These are phyloP conservation scores for Epipyxis sp. DNA, from an alignment of 108 stramenopile species.

Conservation along the genomic window DNA sequence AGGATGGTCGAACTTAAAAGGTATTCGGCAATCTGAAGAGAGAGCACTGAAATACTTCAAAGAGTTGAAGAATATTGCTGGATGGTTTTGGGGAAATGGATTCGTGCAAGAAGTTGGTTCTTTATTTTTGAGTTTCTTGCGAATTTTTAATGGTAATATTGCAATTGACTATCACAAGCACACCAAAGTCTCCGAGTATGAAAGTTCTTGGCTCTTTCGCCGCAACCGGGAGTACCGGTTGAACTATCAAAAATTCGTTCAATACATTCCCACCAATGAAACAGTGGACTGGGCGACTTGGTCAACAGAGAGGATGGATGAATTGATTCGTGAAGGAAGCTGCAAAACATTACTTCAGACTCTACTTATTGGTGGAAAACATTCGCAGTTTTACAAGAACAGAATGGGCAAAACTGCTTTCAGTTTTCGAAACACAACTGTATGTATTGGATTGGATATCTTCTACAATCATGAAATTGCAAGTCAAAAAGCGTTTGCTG, in stretches of 20 bases:
- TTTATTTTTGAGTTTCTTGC: too few species aligned
- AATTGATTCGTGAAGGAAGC: not conserved
- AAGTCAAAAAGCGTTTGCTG: not conserved
- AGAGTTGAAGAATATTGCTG: not conserved
- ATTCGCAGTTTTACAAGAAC: not conserved
- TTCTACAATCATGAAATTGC: not conserved
- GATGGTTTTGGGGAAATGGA: too few species aligned
- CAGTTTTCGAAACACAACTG: not conserved
- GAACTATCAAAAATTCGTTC: not conserved
- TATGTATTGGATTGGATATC: not conserved
- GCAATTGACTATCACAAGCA: too few species aligned
- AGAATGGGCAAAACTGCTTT: not conserved
- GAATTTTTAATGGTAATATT: too few species aligned
- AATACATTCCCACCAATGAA: not conserved
- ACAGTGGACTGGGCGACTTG: not conserved
- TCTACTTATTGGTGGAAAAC: not conserved
- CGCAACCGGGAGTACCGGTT: not conserved
- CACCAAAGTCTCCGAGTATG: not conserved
- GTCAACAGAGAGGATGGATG: not conserved
- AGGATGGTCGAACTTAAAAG: not conserved
- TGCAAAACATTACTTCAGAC: not conserved
- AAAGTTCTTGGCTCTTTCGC: not conserved
- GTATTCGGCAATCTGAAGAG: not conserved
- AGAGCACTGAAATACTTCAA: not conserved
- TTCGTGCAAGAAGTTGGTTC: too few species aligned